Evolutionary conservation across 78 protist species (phyloP), one percentile per base, ranked within the genome.

Genomic region (Andalucia godoyi): DNA sequence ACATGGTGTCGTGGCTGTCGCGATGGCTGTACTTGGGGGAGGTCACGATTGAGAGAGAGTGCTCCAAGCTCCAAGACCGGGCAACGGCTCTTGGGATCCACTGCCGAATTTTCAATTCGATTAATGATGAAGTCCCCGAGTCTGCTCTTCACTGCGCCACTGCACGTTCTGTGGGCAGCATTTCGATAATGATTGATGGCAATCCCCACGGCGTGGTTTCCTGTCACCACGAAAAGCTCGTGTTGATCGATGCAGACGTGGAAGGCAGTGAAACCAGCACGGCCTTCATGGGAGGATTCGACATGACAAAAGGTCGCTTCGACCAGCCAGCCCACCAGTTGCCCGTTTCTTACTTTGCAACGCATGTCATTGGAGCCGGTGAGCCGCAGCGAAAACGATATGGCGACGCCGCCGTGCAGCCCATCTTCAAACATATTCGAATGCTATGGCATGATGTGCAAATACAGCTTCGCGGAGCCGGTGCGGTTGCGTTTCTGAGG

Each of bases 141-240:
- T 55, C 60, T 21, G n/a, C n/a, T n/a, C n/a, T n/a, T n/a, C n/a
- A n/a, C n/a, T n/a, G n/a, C n/a, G n/a, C n/a, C n/a, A n/a, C n/a
- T n/a, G n/a, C n/a, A n/a, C n/a, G n/a, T n/a, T n/a, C n/a, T n/a
- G n/a, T n/a, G n/a, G n/a, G n/a, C n/a, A n/a, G n/a, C n/a, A n/a
- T n/a, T n/a, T n/a, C n/a, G n/a, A n/a, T n/a, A n/a, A n/a, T n/a
- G n/a, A n/a, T n/a, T n/a, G 60, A 55, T 55, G 85, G 85, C 42
- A 80, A 70, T 39, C 85, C 85, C 23, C 66, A 63, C 34, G 85
- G 85, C 39, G 68, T 80, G 6, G 50, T 80, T 12, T 62, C 81
- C 25, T 80, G 79, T 7, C 85, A 80, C 55, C 85, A 80, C 45
- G 85, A 80, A 41, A 80, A 80, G 70, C 21, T 80, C n/a, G 66